Conservation (phyloP, 1,284 basidiomycete genomes). For the Agaricales sp. region DNA sequence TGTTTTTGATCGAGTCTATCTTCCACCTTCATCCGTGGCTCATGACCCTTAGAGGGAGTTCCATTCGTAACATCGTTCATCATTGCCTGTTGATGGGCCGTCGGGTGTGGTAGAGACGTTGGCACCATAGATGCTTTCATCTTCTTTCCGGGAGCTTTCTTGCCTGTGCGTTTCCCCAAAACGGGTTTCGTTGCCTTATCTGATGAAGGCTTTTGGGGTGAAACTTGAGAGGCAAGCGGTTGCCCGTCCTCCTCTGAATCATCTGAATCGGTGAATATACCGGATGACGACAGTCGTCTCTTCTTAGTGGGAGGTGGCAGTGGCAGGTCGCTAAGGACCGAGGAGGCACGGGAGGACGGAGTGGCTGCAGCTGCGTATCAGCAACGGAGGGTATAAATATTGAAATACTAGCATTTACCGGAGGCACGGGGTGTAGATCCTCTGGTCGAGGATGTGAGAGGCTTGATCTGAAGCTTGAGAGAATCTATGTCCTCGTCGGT, state of each 20-base stretch:
- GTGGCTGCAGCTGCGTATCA: slow-evolving; percentile 23
- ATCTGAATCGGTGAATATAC: slow-evolving; percentile 34
- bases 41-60: slow-evolving; percentile 28
- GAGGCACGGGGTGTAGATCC: slow-evolving; percentile 17
- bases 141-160: slow-evolving; percentile 40
- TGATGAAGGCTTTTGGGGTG: slow-evolving; percentile 17
- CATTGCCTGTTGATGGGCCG: slow-evolving; percentile 29
- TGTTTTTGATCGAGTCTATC: slow-evolving; percentile 71
- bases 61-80: slow-evolving; percentile 38
- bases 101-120: slow-evolving; percentile 23
- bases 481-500: slow-evolving; percentile 59
- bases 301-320: slow-evolving; percentile 37
- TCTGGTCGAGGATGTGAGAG: slow-evolving; percentile 36
- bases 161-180: slow-evolving; percentile 37
- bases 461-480: slow-evolving; percentile 63
- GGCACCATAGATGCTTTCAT: slow-evolving; percentile 10
- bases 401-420: neutral
- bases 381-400: slow-evolving; percentile 8
- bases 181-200: slow-evolving; percentile 14
- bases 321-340: slow-evolving; percentile 33
- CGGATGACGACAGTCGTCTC: slow-evolving; percentile 38
- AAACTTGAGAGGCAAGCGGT: slow-evolving; percentile 47
- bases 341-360: slow-evolving; percentile 46
- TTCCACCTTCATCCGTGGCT: slow-evolving; percentile 57
- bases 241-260: slow-evolving; percentile 40